A percentile compares a stretch with the other conserved stretches of the same genome.
Conservation (phyloP, 768 basidiomycete genomes). For the Termitomyces sp. region DNA sequence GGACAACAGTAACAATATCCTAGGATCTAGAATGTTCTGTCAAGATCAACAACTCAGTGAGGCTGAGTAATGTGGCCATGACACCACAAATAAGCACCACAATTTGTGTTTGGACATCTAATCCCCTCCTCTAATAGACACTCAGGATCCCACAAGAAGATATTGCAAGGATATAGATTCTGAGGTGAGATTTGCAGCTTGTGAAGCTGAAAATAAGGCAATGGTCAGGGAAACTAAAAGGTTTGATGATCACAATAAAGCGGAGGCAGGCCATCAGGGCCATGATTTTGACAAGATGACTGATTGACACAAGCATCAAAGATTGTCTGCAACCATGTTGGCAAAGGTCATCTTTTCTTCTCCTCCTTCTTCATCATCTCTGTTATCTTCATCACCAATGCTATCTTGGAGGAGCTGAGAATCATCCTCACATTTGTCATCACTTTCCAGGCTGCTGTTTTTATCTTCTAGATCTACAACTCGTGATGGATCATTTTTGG, state of each 20-base stretch:
- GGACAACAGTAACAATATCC: constrained; percentile 14
- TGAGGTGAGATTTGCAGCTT: constrained; percentile 7
- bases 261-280: not conserved
- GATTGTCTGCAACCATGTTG: not conserved
- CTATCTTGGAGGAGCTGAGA: not conserved
- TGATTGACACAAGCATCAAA: not conserved
- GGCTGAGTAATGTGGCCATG: constrained; percentile 8
- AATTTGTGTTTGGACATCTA: constrained; percentile 8
- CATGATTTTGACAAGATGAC: not conserved
- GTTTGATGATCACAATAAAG: constrained; percentile 4
- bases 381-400: not conserved
- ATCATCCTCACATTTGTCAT: not conserved
- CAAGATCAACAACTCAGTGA: constrained; percentile 8
- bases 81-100: constrained; percentile 6
- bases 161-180: constrained; percentile 9
- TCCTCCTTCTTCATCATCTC: not conserved
- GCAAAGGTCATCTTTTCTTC: not conserved
- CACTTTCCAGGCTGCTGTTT: not conserved
- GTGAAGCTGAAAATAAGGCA: constrained; percentile 1
- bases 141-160: constrained; percentile 15
- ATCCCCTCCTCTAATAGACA: not conserved
- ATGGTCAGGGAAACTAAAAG: constrained; percentile 6
- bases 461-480: too few species aligned
- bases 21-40: constrained; percentile 10
- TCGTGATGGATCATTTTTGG: too few species aligned